Conservation (phyloP, 495 filamentous ascomycete genomes). For the Parathielavia appendiculata region DNA sequence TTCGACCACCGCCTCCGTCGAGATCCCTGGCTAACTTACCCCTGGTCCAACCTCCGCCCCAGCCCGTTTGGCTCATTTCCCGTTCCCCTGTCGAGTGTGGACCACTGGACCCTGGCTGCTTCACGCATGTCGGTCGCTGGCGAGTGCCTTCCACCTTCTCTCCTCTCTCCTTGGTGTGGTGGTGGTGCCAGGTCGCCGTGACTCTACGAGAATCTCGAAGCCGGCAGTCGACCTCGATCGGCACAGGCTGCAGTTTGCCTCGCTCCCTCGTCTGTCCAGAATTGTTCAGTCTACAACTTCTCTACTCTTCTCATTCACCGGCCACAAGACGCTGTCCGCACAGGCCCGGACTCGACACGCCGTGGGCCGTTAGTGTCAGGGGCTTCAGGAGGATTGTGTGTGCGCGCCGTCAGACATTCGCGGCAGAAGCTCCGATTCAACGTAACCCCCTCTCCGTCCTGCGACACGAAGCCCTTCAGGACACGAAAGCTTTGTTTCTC, state of each 20-base stretch:
- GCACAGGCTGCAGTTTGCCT: constrained; percentile 8
- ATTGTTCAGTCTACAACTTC: no score
- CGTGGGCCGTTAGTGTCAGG: constrained; percentile 19
- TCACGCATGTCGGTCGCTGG: constrained; percentile 10
- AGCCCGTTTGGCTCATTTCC: constrained; percentile 26
- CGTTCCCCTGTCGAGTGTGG: constrained; percentile 4
- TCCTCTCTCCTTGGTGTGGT: constrained; percentile 13
- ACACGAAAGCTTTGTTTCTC: constrained; percentile 26
- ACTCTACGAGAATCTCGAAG: neutral
- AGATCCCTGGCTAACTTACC: constrained; percentile 16
- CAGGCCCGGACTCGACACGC: constrained; percentile 8
- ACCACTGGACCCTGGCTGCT: constrained; percentile 10
- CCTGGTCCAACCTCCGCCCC: constrained; percentile 20
- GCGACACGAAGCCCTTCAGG: constrained; percentile 30
- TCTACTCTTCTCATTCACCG: neutral
- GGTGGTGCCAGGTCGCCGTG: constrained; percentile 13
- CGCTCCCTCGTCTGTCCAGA: no score
- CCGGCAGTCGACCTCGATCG: constrained; percentile 10
- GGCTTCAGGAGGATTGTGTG: constrained; percentile 22
- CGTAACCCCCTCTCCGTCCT: constrained; percentile 28
- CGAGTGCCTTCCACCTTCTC: constrained; percentile 17
- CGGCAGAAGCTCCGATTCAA: constrained; percentile 13
- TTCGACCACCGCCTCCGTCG: constrained; percentile 22
- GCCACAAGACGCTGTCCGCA: constrained; percentile 8
- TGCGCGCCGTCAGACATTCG: constrained; percentile 19